These are phyloP conservation scores for Drosera spatulata DNA, from an alignment of 179 eudicot genomes.

Conservation along the genomic window DNA sequence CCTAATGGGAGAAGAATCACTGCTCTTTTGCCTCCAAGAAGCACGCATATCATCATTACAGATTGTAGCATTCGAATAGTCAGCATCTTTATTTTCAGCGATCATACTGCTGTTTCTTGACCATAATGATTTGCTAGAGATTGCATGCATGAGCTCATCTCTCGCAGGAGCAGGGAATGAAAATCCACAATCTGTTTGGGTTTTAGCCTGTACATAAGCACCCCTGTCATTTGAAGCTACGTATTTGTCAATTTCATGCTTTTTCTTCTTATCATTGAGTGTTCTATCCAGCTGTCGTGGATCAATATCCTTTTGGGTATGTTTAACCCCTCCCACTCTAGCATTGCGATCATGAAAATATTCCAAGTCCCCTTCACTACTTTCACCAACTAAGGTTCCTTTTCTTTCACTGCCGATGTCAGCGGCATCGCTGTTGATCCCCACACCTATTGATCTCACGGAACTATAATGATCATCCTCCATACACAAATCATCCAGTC, in stretches of 20 bases:
- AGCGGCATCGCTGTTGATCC: conserved; percentile 91
- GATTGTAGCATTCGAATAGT: conserved; percentile 16
- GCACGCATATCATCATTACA: conserved; percentile 51
- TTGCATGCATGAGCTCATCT: conserved; percentile 40
- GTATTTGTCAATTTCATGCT: conserved; percentile 23
- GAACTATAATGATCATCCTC: conserved; percentile 92
- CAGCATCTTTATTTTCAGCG: conserved; percentile 30
- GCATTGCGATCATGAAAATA: conserved; percentile 57
- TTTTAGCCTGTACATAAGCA: conserved; percentile 26
- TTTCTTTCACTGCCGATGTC: conserved; percentile 81
- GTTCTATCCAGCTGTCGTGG: conserved; percentile 23
- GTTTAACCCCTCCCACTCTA: conserved; percentile 34
- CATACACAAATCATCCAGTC: conserved; percentile 47
- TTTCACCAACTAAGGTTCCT: conserved; percentile 84
- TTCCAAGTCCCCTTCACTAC: conserved; percentile 81
- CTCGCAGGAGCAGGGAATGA: conserved; percentile 56
- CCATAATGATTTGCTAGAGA: conserved; percentile 53
- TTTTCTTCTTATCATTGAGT: conserved; percentile 30
- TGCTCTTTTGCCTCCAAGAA: conserved; percentile 61
- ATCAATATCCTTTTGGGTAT: conserved; percentile 24
- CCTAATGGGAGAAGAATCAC: conserved; percentile 56
- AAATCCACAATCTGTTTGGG: conserved; percentile 54
- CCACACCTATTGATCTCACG: conserved; percentile 97
- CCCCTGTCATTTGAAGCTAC: conserved; percentile 27
- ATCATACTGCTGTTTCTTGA: conserved; percentile 31